Evolutionary conservation across 2,329 filamentous ascomycete genomes (phyloP).

Genomic region (Trichoderma semiorbis): DNA sequence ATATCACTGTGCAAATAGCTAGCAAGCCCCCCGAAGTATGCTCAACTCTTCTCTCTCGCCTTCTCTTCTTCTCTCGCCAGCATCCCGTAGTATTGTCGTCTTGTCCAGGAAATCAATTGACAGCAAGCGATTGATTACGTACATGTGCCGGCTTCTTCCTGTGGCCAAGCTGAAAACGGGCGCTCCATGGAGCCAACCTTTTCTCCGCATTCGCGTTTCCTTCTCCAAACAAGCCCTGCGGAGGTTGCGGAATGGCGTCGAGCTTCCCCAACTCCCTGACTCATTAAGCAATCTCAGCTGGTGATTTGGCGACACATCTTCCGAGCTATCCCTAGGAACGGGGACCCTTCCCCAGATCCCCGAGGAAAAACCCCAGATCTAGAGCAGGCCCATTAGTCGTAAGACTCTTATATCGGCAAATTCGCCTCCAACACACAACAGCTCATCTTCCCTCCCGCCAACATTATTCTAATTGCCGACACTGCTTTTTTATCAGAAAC

Average conservation of each 20-base stretch:
- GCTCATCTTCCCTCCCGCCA: neutral
- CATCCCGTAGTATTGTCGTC: neutral
- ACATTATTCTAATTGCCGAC: neutral
- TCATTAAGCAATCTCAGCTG: neutral
- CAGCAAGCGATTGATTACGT: neutral
- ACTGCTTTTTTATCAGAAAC: neutral
- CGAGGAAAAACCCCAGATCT: neutral
- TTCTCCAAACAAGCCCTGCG: neutral
- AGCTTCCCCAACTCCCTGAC: neutral
- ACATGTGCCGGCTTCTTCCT: neutral
- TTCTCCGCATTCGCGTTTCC: neutral
- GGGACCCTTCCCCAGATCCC: neutral
- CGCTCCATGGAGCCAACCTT: neutral
- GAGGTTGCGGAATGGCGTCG: neutral
- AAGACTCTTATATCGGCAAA: conserved; percentile 11
- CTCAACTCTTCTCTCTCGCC: neutral
- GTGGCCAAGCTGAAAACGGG: neutral
- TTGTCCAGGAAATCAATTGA: neutral
- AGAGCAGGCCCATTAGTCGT: neutral
- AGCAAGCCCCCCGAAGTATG: neutral
- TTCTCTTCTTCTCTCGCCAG: neutral
- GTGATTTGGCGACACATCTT: neutral
- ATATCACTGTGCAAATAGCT: neutral
- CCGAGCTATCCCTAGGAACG: neutral
- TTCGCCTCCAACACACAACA: neutral